phyloP scores from a whole-genome alignment of 2,329 filamentous ascomycete species.

The Diaporthe sp. region DNA sequence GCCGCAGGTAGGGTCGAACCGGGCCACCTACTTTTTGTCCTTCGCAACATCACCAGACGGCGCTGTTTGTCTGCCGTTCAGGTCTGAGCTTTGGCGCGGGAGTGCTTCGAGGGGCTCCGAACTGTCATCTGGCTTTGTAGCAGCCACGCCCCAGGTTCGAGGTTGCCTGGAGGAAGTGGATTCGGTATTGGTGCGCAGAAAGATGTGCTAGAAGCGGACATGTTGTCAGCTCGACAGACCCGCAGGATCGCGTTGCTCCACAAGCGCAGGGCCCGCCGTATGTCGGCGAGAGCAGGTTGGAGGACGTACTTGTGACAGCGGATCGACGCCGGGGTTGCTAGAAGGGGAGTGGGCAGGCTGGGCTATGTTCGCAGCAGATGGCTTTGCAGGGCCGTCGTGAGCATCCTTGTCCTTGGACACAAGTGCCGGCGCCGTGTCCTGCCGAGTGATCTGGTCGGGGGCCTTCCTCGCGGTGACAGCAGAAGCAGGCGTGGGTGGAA shows the following conservation, averaged over 20 bases:
- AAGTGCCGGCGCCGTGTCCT: conserved; percentile 17
- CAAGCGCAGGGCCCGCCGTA: neutral
- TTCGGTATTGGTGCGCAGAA: conserved; percentile 77
- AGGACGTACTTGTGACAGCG: conserved; percentile 41
- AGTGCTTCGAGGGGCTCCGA: conserved; percentile 53
- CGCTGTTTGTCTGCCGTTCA: conserved; percentile 52
- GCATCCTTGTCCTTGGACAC: conserved; percentile 33
- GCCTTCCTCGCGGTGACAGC: conserved; percentile 12
- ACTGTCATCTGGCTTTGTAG: conserved; percentile 65
- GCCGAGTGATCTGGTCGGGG: neutral
- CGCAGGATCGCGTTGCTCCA: neutral
- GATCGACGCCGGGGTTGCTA: conserved; percentile 37
- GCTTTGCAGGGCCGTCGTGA: conserved; percentile 29
- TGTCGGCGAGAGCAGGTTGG: neutral
- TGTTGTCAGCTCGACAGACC: conserved; percentile 33
- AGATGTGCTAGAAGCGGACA: conserved; percentile 64
- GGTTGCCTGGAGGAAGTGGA: conserved; percentile 65
- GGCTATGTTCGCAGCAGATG: neutral
- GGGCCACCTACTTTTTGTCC: conserved; percentile 75
- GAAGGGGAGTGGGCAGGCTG: conserved; percentile 16
- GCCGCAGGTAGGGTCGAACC: neutral
- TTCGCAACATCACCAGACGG: conserved; percentile 59
- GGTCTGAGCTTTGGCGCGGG: conserved; percentile 58
- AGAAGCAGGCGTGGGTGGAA: conserved; percentile 30
- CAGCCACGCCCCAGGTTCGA: conserved; percentile 61